A percentile compares a stretch with the other conserved stretches of the same genome.
phyloP scores from a whole-genome alignment of 805 yeast species.

The Candida rishiriensis region DNA sequence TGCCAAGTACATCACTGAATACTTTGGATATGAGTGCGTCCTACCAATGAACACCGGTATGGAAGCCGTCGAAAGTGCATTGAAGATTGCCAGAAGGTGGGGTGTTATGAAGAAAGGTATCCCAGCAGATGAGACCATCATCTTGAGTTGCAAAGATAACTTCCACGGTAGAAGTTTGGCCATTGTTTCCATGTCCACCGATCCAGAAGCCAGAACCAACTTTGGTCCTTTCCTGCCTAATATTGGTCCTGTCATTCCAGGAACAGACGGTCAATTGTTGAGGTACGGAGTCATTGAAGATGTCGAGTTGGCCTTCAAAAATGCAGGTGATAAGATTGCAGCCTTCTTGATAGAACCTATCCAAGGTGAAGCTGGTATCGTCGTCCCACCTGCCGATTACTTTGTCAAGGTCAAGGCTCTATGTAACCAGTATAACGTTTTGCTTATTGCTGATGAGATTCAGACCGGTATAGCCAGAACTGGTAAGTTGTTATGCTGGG shows the following conservation, averaged over 20 bases:
- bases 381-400: conserved; percentile 85
- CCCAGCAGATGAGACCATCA: conserved; percentile 77
- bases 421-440: conserved; percentile 78
- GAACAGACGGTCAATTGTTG: conserved; percentile 52
- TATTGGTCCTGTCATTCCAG: conserved; percentile 83
- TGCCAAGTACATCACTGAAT: conserved; percentile 86
- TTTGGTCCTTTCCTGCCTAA: conserved; percentile 88
- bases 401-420: conserved; percentile 65
- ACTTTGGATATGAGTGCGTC: conserved; percentile 85
- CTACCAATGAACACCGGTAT: conserved; percentile 99
- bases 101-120: conserved; percentile 87
- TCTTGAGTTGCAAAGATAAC: conserved; percentile 81
- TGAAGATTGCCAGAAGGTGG: conserved; percentile 96
- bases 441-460: conserved; percentile 93
- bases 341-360: conserved; percentile 92
- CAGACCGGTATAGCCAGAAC: conserved; percentile 98
- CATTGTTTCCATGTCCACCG: conserved; percentile 93
- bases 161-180: conserved; percentile 98
- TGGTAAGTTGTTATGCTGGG: conserved; percentile 87
- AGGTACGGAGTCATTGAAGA: conserved; percentile 87
- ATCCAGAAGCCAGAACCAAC: conserved; percentile 81
- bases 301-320: conserved; percentile 72
- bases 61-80: conserved; percentile 94
- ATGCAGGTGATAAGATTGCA: conserved; percentile 85
- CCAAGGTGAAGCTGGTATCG: conserved; percentile 98